Conservation (phyloP, 257 asterid species). For the Solanum chilense region DNA sequence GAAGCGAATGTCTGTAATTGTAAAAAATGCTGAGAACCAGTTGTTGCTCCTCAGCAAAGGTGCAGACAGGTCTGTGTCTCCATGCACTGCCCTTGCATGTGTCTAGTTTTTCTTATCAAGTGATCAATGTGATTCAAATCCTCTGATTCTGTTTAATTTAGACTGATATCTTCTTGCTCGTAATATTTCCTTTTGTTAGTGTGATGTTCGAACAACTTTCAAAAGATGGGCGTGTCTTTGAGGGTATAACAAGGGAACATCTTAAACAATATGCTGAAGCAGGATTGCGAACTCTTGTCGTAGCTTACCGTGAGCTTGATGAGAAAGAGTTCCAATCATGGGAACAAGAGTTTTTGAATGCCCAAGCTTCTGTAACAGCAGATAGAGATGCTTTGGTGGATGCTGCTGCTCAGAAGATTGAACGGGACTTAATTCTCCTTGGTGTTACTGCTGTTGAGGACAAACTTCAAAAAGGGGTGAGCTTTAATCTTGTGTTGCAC, state of each 20-base stretch:
- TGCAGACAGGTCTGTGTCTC: constrained; percentile 65
- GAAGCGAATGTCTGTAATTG: constrained; percentile 90
- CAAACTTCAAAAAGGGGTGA: constrained; percentile 94
- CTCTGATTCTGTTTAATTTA: neutral
- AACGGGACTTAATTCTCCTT: constrained; percentile 62
- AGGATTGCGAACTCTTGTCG: constrained; percentile 80
- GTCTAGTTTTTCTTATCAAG: neutral
- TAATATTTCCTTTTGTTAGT: constrained; percentile 31
- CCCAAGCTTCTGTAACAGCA: constrained; percentile 48
- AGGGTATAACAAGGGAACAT: constrained; percentile 50
- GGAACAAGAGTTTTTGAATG: constrained; percentile 66
- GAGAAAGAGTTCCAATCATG: constrained; percentile 61
- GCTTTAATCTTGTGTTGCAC: constrained; percentile 8
- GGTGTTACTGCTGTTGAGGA: constrained; percentile 98
- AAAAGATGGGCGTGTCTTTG: constrained; percentile 27
- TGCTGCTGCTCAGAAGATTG: constrained; percentile 77
- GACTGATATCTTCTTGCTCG: neutral
- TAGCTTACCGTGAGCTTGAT: constrained; percentile 73
- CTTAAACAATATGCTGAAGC: constrained; percentile 76
- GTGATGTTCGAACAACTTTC: constrained; percentile 82
- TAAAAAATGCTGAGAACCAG: constrained; percentile 53
- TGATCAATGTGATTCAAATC: neutral
- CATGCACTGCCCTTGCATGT: neutral
- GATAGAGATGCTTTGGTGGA: constrained; percentile 76
- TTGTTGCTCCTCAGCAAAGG: constrained; percentile 88